Percentiles rank a stretch among this genome's conserved stretches.
phyloP scores from a whole-genome alignment of 177 flowering plant genomes.

The Vitis hybrid region DNA sequence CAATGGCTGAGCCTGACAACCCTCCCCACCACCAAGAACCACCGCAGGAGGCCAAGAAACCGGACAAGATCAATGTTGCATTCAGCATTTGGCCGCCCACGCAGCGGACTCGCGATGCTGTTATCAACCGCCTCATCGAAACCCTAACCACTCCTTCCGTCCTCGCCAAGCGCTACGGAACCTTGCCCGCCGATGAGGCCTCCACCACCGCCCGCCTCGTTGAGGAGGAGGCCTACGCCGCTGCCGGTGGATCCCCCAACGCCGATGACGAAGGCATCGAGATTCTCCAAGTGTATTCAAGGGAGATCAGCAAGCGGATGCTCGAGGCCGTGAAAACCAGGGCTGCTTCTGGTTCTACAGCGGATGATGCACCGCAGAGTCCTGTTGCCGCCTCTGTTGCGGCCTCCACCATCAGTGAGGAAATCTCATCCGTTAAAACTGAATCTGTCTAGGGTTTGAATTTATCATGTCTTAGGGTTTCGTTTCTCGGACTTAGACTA shows the following conservation, averaged over 20 bases:
- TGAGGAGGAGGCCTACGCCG: conserved; percentile 73
- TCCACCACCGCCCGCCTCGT: conserved; percentile 51
- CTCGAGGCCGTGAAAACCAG: conserved; percentile 67
- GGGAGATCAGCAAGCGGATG: conserved; percentile 91
- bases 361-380: conserved; percentile 9
- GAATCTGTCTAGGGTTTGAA: conserved; percentile 28
- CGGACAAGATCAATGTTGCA: conserved; percentile 24
- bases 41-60: conserved; percentile 9
- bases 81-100: conserved; percentile 95
- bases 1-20: conserved; percentile 1
- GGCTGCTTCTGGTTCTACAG: conserved; percentile 26
- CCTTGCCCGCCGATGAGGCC: conserved; percentile 64
- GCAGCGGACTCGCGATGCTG: conserved; percentile 82
- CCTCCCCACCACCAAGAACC: not conserved
- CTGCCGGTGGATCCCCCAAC: conserved; percentile 29
- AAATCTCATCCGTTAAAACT: conserved; percentile 27
- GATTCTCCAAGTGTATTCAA: conserved; percentile 83
- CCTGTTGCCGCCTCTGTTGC: not conserved
- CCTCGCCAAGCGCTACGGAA: conserved; percentile 86
- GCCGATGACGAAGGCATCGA: conserved; percentile 68
- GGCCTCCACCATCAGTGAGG: conserved; percentile 33
- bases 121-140: conserved; percentile 67
- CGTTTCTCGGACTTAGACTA: not conserved
- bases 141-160: conserved; percentile 72
- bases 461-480: conserved; percentile 19